Percentiles rank a stretch among this genome's conserved stretches.
Evolutionary conservation across 352 stramenopile species (phyloP).

Genomic region (Globisporangium recalcitrans): DNA sequence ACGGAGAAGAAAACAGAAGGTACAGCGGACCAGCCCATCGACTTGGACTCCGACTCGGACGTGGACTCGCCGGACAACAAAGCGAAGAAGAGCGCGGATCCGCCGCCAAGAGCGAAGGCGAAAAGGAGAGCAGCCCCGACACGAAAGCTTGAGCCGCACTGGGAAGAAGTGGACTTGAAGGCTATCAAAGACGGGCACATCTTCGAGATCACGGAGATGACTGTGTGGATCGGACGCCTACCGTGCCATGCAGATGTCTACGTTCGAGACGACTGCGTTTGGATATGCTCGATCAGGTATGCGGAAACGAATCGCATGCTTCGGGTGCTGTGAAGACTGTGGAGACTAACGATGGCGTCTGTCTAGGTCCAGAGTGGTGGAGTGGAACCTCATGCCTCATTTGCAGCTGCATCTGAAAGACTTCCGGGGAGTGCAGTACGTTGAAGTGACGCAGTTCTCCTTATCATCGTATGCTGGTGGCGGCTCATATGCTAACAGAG

Average conservation of each 20-base stretch:
- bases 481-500: neutral
- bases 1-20: conserved; percentile 8
- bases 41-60: conserved; percentile 45
- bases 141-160: neutral
- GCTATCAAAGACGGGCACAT: conserved; percentile 16
- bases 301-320: neutral
- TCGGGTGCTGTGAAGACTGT: neutral
- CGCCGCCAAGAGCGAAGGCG: conserved; percentile 1
- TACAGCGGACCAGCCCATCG: conserved; percentile 41
- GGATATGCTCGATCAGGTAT: conserved; percentile 33
- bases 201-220: conserved; percentile 21
- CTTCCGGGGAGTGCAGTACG: conserved; percentile 13
- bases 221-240: conserved; percentile 41
- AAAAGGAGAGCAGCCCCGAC: neutral
- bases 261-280: conserved; percentile 32
- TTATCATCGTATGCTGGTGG: neutral
- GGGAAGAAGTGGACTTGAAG: conserved; percentile 24
- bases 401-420: conserved; percentile 9
- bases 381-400: conserved; percentile 14
- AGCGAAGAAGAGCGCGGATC: neutral
- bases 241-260: conserved; percentile 29
- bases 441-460: neutral
- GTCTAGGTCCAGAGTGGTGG: conserved; percentile 4
- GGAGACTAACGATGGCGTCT: neutral
- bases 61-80: conserved; percentile 18